Evolutionary conservation across 2,329 filamentous ascomycete species (phyloP), one percentile per base, ranked within the genome.

Genomic region (Venturia carpophila): DNA sequence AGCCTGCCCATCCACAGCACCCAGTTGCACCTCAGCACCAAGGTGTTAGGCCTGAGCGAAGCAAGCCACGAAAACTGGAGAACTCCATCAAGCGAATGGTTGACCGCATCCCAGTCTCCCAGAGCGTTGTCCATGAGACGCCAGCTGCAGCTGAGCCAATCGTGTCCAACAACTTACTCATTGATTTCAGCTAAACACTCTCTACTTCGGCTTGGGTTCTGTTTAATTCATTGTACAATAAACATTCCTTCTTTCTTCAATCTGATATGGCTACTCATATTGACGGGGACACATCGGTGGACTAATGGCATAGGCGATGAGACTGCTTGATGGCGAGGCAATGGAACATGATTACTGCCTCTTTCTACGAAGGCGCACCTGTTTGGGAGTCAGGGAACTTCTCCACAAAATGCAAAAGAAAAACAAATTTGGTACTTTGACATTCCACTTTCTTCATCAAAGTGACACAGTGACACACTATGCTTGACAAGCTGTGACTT

Each of bases 1-100:
- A 58, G 52, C 30, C 52, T 56, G 15, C 30, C 19, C 52, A 58
- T 58, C 52, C 52, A 58, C 52, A 58, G 52, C 52, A 58, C 30
- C 24, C 49, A 34, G 49, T 55, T 37, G 52, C 30, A 24, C 52
- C 17, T 19, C 52, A 58, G 19, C 30, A 58, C 15, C 27, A 19
- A 34, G 13, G 37, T 1, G 52, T 13, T 17, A 37, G n/a, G 52
- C 52, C 24, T 7, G 37, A 17, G 11, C 52, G 52, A 17, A 27
- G 24, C 15, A 58, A 58, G 24, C 52, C 52, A 58, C 52, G 27
- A 37, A 27, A 27, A n/a, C 52, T 58, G 5, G 52, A 58, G 15
- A 62, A 43, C 1, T 30, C 27, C 6, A 13, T 58, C 17, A 58
- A 58, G 15, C 34, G 30, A 19, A 58, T 58, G 52, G 10, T 19